Base-by-base conservation (phyloP, 2,329 filamentous ascomycete genomes). In the Scolecobasidium constrictum region DNA sequence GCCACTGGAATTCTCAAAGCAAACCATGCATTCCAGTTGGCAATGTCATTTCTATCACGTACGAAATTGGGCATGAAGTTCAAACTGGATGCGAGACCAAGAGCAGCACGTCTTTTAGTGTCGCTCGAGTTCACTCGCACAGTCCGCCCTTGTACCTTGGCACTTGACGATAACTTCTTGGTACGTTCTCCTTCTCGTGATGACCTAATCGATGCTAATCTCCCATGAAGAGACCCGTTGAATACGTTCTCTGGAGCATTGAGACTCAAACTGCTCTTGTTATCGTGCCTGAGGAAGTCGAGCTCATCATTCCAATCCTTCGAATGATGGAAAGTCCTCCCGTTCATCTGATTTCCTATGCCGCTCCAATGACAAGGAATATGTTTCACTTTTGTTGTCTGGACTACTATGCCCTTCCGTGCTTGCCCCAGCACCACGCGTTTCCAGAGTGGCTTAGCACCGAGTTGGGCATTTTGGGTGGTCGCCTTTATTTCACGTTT, bases 251-350 rank as follows among this genome's bases (percentile, higher is more conserved):
- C 0, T 81, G 71, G 69, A 73, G 68, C 45, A 49, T 50, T 0
- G n/a, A 49, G 0, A 59, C 60, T 0, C 51, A 72, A 5, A 68
- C 63, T 0, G 78, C 69, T 0, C 47, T 84, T 0, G 54, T 83
- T 2, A 52, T 83, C 2, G 75, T 73, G 20, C 73, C 77, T 0
- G 78, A 83, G 48, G 80, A 84, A 53, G 76, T 70, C 0, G 75
- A 83, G 43, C 36, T 51, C 0, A 48, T 82, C 0, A 63, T 83
- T 3, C 64, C 65, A 0, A 47, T 64, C 0, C 48, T 80, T 31
- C 56, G 56, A 5, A 15, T 35, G 0, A 11, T 33, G 0, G 16
- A 26, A 4, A 28, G 23, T 1, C 23, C 52, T 2, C 3, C 13
- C 1, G 65, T 67, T 0, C 64, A 72, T 43, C 59, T 83, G 0